These are phyloP conservation scores for Penicillium parvum DNA, from an alignment of 495 filamentous ascomycete genomes.

Conservation along the genomic window DNA sequence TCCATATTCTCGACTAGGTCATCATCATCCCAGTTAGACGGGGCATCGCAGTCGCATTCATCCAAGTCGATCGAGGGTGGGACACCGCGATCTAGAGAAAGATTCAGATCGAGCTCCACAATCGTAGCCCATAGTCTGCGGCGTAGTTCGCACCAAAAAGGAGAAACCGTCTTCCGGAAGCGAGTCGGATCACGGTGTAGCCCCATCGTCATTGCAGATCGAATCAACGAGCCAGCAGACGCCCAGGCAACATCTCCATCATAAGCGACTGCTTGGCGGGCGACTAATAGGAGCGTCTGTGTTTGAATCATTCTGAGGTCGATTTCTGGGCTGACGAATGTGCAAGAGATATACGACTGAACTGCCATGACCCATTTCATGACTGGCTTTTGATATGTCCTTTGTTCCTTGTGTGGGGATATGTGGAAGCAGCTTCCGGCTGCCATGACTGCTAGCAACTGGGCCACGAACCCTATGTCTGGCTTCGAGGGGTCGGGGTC, in stretches of 20 bases:
- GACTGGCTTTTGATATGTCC: slow-evolving; percentile 29
- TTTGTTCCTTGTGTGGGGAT: slow-evolving; percentile 13
- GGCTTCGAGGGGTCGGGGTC: slow-evolving; percentile 26
- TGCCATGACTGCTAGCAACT: slow-evolving; percentile 51
- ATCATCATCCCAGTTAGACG: slow-evolving; percentile 54
- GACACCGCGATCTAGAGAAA: slow-evolving; percentile 52
- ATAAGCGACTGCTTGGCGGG: slow-evolving; percentile 46
- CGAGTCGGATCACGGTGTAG: slow-evolving; percentile 55
- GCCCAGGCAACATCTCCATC: slow-evolving; percentile 55
- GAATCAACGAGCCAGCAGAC: slow-evolving; percentile 49
- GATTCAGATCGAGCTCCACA: slow-evolving; percentile 54
- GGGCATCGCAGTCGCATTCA: slow-evolving; percentile 47
- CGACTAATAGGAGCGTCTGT: slow-evolving; percentile 51
- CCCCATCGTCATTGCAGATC: slow-evolving; percentile 55
- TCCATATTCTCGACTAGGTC: slow-evolving; percentile 46
- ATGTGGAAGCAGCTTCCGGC: slow-evolving; percentile 48
- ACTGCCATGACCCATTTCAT: slow-evolving; percentile 53
- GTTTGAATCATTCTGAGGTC: slow-evolving; percentile 49
- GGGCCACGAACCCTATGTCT: slow-evolving; percentile 37
- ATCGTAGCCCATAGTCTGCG: slow-evolving; percentile 61
- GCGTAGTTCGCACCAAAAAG: slow-evolving; percentile 50
- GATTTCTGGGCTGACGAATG: slow-evolving; percentile 49
- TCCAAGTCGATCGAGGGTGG: slow-evolving; percentile 44
- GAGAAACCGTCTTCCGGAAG: slow-evolving; percentile 37
- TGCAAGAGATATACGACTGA: slow-evolving; percentile 52